phyloP scores from a whole-genome alignment of 2,329 filamentous ascomycete genomes.

The Pseudopithomyces maydicus region DNA sequence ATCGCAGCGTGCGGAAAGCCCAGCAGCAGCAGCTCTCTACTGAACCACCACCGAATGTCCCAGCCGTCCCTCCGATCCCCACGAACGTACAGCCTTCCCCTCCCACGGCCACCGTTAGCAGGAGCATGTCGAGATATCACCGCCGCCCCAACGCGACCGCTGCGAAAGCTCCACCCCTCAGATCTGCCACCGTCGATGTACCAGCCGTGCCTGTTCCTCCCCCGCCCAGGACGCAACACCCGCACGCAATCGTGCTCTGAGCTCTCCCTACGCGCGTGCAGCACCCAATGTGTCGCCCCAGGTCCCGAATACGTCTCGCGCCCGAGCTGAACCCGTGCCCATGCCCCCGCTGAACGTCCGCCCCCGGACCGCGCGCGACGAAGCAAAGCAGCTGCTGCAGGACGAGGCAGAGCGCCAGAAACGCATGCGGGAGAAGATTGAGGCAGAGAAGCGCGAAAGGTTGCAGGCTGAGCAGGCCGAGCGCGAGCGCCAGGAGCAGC shows the following conservation, averaged over 20 bases:
- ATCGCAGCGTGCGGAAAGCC: conserved; percentile 60
- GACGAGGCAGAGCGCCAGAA: conserved; percentile 38
- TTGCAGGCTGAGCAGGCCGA: conserved; percentile 37
- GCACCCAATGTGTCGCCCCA: conserved; percentile 30
- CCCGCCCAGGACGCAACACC: conserved; percentile 16
- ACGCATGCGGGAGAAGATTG: conserved; percentile 35
- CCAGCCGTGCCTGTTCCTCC: conserved; percentile 21
- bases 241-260: conserved; percentile 33
- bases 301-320: conserved; percentile 28
- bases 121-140: conserved; percentile 50
- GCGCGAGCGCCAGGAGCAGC: conserved; percentile 29
- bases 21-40: conserved; percentile 30
- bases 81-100: conserved; percentile 18
- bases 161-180: conserved; percentile 27
- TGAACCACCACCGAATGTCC: conserved; percentile 5
- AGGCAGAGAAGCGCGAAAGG: conserved; percentile 38
- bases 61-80: conserved; percentile 27
- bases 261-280: conserved; percentile 29
- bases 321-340: conserved; percentile 24
- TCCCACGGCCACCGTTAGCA: conserved; percentile 29
- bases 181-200: conserved; percentile 27
- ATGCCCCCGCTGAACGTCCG: conserved; percentile 16
- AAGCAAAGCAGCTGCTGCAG: conserved; percentile 38
- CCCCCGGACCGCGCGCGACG: conserved; percentile 33
- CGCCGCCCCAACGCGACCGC: conserved; percentile 38